These are phyloP conservation scores for Ogataea angusta DNA, from an alignment of 805 yeast species.

Conservation along the genomic window DNA sequence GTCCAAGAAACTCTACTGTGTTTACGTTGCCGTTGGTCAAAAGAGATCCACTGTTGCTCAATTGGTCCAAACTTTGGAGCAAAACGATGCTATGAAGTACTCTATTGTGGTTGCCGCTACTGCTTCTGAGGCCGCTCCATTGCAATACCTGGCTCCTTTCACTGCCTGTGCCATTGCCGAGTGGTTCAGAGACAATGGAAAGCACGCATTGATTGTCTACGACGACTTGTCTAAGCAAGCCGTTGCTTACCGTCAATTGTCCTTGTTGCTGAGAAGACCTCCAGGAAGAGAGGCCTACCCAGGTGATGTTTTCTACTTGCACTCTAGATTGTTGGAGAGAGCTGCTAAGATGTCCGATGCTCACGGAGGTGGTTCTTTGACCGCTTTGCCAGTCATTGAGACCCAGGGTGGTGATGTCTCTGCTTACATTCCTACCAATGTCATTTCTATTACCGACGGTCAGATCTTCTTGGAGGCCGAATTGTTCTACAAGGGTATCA, in stretches of 20 bases:
- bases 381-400: conserved; percentile 95
- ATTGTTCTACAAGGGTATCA: conserved; percentile 99
- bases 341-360: conserved; percentile 94
- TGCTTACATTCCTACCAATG: conserved; percentile 96
- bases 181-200: conserved; percentile 99
- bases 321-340: conserved; percentile 93
- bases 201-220: conserved; percentile 93
- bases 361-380: conserved; percentile 90
- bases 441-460: conserved; percentile 96
- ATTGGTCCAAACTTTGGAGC: conserved; percentile 98
- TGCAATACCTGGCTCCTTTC: conserved; percentile 99
- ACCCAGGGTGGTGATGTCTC: conserved; percentile 99
- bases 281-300: conserved; percentile 98
- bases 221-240: conserved; percentile 99
- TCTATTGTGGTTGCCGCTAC: conserved; percentile 98
- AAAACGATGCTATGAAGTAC: conserved; percentile 96
- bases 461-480: conserved; percentile 99
- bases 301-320: conserved; percentile 95
- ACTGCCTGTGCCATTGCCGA: conserved; percentile 99
- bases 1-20: conserved; percentile 98
- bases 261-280: conserved; percentile 94
- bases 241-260: conserved; percentile 99
- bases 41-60: conserved; percentile 99
- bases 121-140: conserved; percentile 99
- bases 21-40: conserved; percentile 99